Evolutionary conservation across 2,329 filamentous ascomycete species (phyloP), one percentile per base, ranked within the genome.

Genomic region (Fusarium transvaalense): DNA sequence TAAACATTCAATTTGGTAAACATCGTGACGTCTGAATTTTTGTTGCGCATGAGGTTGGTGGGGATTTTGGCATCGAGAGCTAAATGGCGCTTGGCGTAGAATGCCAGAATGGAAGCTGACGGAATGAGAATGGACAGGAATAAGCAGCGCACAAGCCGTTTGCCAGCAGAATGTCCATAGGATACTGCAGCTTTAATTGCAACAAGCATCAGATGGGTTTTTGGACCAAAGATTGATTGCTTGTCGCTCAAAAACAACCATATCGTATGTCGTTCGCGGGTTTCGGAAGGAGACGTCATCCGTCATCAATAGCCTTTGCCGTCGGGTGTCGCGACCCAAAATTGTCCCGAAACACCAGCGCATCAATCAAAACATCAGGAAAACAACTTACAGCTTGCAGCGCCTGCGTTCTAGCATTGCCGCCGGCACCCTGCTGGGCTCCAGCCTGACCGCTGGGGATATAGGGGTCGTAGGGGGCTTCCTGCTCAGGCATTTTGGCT

Each of bases 401-500:
- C 70, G 91, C 91, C 71, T 85, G 82, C 56, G 86, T 84, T 78
- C 87, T 81, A 64, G 80, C 79, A 78, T 81, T 87, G 71, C 80
- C 85, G 71, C 77, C 81, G 76, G 72, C 77, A 66, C 76, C 81
- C 78, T 82, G 79, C 61, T 62, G 59, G 61, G 74, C 76, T 55
- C 72, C 80, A 66, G 82, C 80, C 80, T 86, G 85, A 81, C 89
- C 89, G 78, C 87, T 88, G 77, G 93, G 93, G 80, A 95, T 94
- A 83, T 96, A 97, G 69, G 93, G 93, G 82, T 97, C 93, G 82
- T 97, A 97, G 73, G 92, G 92, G 78, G 85, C 82, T 61, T 86
- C 84, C 72, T 84, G 81, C 76, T 81, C 82, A 73, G 86, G 81
- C 86, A 88, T 88, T 74, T 70, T 81, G 74, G 54, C 50, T 61